phyloP scores from a whole-genome alignment of 371 early-diverging fungal species.

The Mortierella polycephala region DNA sequence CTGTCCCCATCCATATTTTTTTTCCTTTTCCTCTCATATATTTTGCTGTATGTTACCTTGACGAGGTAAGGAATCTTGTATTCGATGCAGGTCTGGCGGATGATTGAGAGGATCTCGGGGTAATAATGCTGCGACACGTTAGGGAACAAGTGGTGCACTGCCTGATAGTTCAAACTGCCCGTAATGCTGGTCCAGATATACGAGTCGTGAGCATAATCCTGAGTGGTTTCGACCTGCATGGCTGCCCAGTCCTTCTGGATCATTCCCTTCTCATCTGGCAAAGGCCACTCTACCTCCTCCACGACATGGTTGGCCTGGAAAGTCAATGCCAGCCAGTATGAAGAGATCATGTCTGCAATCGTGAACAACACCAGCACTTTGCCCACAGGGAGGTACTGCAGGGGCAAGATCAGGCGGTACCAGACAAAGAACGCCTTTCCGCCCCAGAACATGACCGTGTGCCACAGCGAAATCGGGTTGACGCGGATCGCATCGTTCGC shows the following conservation, averaged over 20 bases:
- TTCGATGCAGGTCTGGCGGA: constrained; percentile 61
- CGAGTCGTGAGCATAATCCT: constrained; percentile 70
- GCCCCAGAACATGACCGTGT: constrained; percentile 62
- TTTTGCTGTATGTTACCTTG: constrained; percentile 48
- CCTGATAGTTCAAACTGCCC: constrained; percentile 69
- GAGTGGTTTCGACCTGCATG: constrained; percentile 68
- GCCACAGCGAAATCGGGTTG: constrained; percentile 60
- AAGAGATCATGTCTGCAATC: constrained; percentile 59
- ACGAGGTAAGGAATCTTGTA: constrained; percentile 58
- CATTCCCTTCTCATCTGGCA: constrained; percentile 58
- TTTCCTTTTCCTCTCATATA: neutral
- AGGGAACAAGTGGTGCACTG: constrained; percentile 71
- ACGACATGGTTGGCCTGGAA: constrained; percentile 76
- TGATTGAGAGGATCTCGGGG: constrained; percentile 59
- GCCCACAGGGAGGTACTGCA: constrained; percentile 42
- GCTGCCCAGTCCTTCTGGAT: constrained; percentile 68
- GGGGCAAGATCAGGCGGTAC: constrained; percentile 61
- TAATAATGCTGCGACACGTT: constrained; percentile 67
- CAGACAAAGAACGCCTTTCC: constrained; percentile 67
- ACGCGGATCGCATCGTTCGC: constrained; percentile 61
- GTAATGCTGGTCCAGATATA: constrained; percentile 62
- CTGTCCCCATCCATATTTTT: neutral
- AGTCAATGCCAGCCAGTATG: constrained; percentile 66
- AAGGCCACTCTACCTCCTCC: constrained; percentile 63
- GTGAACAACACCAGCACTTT: constrained; percentile 56